Evolutionary conservation across 2,329 filamentous ascomycete genomes (phyloP).

Genomic region (Colletotrichum brevisporum): DNA sequence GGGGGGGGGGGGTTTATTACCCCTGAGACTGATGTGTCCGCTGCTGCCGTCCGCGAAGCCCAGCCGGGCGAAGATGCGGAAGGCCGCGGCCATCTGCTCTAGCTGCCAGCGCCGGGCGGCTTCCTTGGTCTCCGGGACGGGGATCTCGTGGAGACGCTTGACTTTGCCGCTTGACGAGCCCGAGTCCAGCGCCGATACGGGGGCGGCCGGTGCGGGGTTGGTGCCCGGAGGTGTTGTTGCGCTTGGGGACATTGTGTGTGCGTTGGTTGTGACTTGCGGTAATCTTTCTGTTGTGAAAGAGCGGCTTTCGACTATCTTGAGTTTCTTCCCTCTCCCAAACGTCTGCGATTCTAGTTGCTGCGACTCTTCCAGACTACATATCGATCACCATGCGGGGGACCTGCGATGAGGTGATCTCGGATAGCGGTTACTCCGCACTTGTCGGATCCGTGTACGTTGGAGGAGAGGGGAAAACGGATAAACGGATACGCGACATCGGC

Average conservation of each 20-base stretch:
- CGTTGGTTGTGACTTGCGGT: not conserved
- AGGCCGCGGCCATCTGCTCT: constrained; percentile 61
- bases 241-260: constrained; percentile 35
- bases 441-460: not conserved
- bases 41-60: constrained; percentile 62
- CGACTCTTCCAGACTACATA: too few relatives aligned
- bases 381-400: not conserved
- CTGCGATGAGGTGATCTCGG: not conserved
- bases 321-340: not conserved
- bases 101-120: constrained; percentile 52
- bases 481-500: constrained; percentile 24
- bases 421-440: constrained; percentile 20
- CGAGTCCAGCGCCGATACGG: constrained; percentile 34
- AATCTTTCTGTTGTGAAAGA: not conserved
- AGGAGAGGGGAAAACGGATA: constrained; percentile 17
- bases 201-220: constrained; percentile 5
- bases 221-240: constrained; percentile 2
- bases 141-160: constrained; percentile 39
- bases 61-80: constrained; percentile 62
- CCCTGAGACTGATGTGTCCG: constrained; percentile 61
- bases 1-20: constrained; percentile 4
- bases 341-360: not conserved
- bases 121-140: constrained; percentile 39
- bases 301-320: not conserved
- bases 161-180: constrained; percentile 25